A percentile compares a stretch with the other conserved stretches of the same genome.
Conservation (phyloP, 371 early-diverging fungal genomes). For the Rhizopus delemar region DNA sequence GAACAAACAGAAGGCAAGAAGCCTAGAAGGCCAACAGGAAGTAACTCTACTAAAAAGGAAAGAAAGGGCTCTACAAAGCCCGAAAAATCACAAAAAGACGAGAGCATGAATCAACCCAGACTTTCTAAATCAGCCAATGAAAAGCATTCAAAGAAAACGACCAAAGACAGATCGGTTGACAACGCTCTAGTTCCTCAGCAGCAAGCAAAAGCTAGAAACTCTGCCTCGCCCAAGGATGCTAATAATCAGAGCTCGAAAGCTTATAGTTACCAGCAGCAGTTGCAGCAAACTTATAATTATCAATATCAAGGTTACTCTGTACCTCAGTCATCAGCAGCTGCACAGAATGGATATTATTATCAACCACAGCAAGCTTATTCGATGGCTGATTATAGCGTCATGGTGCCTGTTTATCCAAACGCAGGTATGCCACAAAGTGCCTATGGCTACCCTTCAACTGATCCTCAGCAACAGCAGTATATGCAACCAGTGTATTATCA, state of each 20-base stretch:
- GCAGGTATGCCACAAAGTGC: constrained; percentile 15
- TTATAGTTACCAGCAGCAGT: neutral
- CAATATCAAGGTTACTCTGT: neutral
- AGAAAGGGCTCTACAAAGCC: no score
- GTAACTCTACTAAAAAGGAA: no score
- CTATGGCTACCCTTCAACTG: constrained; percentile 14
- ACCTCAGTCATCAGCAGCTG: neutral
- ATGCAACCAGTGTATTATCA: constrained; percentile 24
- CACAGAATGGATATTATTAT: constrained; percentile 15
- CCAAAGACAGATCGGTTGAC: no score
- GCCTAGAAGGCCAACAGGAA: no score
- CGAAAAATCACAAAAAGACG: no score
- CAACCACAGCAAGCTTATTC: constrained; percentile 6
- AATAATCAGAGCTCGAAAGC: neutral
- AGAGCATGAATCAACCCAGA: no score
- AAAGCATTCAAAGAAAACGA: no score
- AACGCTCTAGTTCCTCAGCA: no score
- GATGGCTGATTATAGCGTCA: constrained; percentile 15
- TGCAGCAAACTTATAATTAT: neutral
- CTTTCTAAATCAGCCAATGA: no score
- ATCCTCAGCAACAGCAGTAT: constrained; percentile 14
- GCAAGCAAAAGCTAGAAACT: neutral
- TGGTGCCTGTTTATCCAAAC: constrained; percentile 22
- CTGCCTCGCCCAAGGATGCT: neutral
- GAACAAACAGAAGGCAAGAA: no score